Conservation (phyloP, 169 alveolate genomes). For the Plasmodium cynomolgi region DNA sequence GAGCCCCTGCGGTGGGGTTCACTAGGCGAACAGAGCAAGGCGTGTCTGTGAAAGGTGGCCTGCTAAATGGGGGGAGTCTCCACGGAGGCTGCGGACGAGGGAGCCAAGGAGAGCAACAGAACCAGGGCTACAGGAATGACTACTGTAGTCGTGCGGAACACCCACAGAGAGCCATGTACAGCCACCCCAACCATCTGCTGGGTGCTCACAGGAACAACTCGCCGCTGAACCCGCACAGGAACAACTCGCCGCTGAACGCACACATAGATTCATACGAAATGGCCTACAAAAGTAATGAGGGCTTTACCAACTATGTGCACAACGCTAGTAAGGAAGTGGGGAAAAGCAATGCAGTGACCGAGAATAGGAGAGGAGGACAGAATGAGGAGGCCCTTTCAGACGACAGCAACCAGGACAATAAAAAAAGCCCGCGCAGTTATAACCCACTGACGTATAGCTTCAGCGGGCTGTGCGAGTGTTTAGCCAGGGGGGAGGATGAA, state of each 20-base stretch:
- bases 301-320: slow-evolving; percentile 14
- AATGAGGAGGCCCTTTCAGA: background rate
- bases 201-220: background rate
- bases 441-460: background rate
- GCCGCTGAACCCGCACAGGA: background rate
- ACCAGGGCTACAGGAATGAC: background rate
- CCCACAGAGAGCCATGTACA: background rate
- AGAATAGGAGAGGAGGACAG: background rate
- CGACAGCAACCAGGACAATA: background rate
- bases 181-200: background rate
- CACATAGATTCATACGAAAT: slow-evolving; percentile 30
- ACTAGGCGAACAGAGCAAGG: background rate
- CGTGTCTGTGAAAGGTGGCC: background rate
- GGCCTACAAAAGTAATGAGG: slow-evolving; percentile 16
- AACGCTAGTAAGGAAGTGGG: background rate
- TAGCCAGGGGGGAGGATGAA: background rate
- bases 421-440: background rate
- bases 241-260: background rate
- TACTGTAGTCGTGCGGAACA: background rate
- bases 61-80: background rate
- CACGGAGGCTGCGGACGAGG: background rate
- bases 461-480: background rate
- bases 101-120: background rate
- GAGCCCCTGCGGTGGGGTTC: background rate
- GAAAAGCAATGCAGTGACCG: background rate